Evolutionary conservation across 2,329 filamentous ascomycete genomes (phyloP).

Genomic region (Didymella arachidicola): DNA sequence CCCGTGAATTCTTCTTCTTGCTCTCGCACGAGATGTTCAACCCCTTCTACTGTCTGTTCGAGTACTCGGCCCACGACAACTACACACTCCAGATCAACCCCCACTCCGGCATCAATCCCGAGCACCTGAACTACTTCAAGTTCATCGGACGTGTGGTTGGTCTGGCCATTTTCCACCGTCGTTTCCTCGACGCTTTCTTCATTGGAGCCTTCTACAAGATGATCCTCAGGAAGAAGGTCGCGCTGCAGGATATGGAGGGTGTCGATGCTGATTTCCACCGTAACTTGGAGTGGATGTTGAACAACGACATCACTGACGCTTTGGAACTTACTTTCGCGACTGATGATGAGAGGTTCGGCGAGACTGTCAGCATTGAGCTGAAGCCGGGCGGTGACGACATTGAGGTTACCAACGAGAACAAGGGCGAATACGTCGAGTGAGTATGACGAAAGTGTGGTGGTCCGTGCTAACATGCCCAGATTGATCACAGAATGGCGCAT

Average conservation of each 20-base stretch:
- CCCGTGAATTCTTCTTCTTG: slow-evolving; percentile 97
- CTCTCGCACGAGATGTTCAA: slow-evolving; percentile 99
- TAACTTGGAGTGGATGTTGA: slow-evolving; percentile 95
- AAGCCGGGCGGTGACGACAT: slow-evolving; percentile 91
- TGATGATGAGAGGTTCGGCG: slow-evolving; percentile 96
- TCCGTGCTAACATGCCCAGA: slow-evolving; percentile 50
- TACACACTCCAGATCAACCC: slow-evolving; percentile 99
- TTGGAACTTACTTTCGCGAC: slow-evolving; percentile 96
- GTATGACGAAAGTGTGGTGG: slow-evolving; percentile 38
- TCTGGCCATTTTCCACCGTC: slow-evolving; percentile 94
- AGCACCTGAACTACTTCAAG: slow-evolving; percentile 99
- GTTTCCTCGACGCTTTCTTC: slow-evolving; percentile 98
- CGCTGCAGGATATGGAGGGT: slow-evolving; percentile 96
- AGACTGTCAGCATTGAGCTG: slow-evolving; percentile 91
- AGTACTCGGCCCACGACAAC: slow-evolving; percentile 99
- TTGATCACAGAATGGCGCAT: slow-evolving; percentile 99
- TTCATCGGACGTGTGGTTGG: slow-evolving; percentile 98
- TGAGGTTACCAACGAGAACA: slow-evolving; percentile 97
- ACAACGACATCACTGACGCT: slow-evolving; percentile 96
- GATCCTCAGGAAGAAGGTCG: slow-evolving; percentile 92
- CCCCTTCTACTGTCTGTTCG: slow-evolving; percentile 98
- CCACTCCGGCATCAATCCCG: slow-evolving; percentile 97
- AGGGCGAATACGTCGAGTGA: slow-evolving; percentile 96
- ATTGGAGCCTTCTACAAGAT: slow-evolving; percentile 99
- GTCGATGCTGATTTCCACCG: slow-evolving; percentile 98